Evolutionary conservation across 2,329 filamentous ascomycete species (phyloP).

Genomic region (Colletotrichum viniferum): DNA sequence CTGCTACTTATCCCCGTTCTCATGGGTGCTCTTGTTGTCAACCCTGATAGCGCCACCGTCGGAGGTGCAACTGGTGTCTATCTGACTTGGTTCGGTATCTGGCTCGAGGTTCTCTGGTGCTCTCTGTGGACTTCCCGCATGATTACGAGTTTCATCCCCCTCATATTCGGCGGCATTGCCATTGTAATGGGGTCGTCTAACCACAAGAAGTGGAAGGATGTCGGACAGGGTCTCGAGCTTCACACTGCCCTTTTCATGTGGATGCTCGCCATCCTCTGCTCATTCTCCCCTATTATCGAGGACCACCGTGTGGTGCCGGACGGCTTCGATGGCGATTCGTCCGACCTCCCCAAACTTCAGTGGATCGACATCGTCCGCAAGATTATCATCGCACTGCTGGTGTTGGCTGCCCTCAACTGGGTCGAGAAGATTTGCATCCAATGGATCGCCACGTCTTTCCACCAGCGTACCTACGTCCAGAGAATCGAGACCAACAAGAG

Average conservation of each 20-base stretch:
- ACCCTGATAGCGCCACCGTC: slow-evolving; percentile 49
- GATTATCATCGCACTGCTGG: slow-evolving; percentile 84
- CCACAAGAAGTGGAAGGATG: slow-evolving; percentile 90
- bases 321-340: slow-evolving; percentile 45
- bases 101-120: slow-evolving; percentile 93
- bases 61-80: slow-evolving; percentile 74
- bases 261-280: slow-evolving; percentile 86
- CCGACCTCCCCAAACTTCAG: slow-evolving; percentile 39
- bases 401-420: slow-evolving; percentile 80
- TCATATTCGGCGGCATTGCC: slow-evolving; percentile 55
- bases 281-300: slow-evolving; percentile 82
- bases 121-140: slow-evolving; percentile 80
- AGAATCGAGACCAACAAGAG: slow-evolving; percentile 93
- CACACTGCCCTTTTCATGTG: slow-evolving; percentile 89
- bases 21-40: slow-evolving; percentile 43
- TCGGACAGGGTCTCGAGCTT: slow-evolving; percentile 84
- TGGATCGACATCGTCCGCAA: slow-evolving; percentile 88
- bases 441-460: slow-evolving; percentile 92
- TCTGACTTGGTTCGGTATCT: slow-evolving; percentile 91
- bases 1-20: slow-evolving; percentile 52
- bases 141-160: slow-evolving; percentile 54
- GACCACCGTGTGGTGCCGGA: slow-evolving; percentile 48
- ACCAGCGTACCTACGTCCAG: slow-evolving; percentile 87
- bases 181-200: slow-evolving; percentile 82
- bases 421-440: slow-evolving; percentile 94